Percentiles rank a stretch among this genome's conserved stretches.
Evolutionary conservation across 345 rosid genomes (phyloP).

Genomic region (Lepidium sativum): DNA sequence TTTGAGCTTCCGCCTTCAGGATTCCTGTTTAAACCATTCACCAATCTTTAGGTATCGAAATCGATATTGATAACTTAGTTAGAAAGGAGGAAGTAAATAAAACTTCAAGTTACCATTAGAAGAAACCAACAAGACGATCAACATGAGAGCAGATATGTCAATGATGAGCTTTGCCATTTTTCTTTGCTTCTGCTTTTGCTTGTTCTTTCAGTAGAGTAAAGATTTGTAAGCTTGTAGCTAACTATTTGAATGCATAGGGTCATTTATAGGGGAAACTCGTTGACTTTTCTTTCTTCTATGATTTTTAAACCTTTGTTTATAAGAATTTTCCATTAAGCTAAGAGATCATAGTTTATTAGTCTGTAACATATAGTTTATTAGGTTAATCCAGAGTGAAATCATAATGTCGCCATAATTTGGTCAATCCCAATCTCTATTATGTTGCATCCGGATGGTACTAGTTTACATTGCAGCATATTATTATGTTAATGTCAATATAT

Average conservation of each 20-base stretch:
- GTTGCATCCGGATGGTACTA: no score
- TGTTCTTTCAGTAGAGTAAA: not conserved
- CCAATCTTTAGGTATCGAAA: no score
- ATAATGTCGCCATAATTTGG: not conserved
- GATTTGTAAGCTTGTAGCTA: not conserved
- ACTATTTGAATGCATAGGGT: not conserved
- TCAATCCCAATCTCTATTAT: no score
- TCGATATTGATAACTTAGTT: no score
- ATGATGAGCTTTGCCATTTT: not conserved
- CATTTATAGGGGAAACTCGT: not conserved
- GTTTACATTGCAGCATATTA: no score
- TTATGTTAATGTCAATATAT: no score
- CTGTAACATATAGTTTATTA: no score
- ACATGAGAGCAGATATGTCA: not conserved
- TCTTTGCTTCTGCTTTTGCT: not conserved
- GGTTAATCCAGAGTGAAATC: not conserved
- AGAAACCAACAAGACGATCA: not conserved
- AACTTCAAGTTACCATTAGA: not conserved
- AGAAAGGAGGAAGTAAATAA: no score
- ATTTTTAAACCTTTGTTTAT: not conserved
- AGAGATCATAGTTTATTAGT: no score
- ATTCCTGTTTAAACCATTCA: not conserved
- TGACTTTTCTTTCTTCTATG: not conserved
- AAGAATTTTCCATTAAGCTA: not conserved
- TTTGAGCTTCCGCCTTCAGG: not conserved